Evolutionary conservation across 805 yeast genomes (phyloP), one percentile per base, ranked within the genome.

Genomic region (Metschnikowia gelsemii): DNA sequence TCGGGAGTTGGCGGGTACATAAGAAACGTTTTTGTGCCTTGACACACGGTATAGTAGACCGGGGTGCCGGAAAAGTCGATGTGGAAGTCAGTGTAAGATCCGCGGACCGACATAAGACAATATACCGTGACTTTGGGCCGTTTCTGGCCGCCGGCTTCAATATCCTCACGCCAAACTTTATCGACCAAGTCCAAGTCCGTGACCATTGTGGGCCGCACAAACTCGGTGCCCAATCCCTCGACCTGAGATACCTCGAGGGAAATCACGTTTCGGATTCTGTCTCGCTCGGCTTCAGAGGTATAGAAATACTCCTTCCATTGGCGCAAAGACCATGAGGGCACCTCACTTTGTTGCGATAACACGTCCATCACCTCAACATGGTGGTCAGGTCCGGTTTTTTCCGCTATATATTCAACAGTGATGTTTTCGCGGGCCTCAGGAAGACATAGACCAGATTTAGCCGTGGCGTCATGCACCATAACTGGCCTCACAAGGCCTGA

Each of bases 1-100:
- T 60, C 51, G 2, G 64, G 58, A 0, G 95, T 79, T 2, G 96
- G 96, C 0, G 95, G 96, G 52, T 73, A 79, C 73, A 89, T 76
- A 34, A 88, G 60, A 55, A 89, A 89, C 23, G 79, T 74, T 55
- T 89, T 89, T 3, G 65, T 52, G 1, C 97, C 97, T n/a, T 73
- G 65, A 12, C 89, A 63, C 3, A 89, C 80, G 2, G 91, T 87
- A 61, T 89, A 89, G 58, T 87, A 89, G 4, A 89, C 97, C 1
- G 93, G 84, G 0, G 96, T 86, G 0, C 96, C 97, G 2, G 95
- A 93, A 60, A 89, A 89, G 60, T 89, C 97, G 31, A 89, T 70
- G 61, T 89, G 97, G 63, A 88, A 89, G 58, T 89, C 97, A 0
- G 96, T 89, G 58, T 77, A 89, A 2, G 93, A 80, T 45, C 82